Base-by-base conservation (phyloP, 23 red algal genomes). In the Gracilaria gracilis region DNA sequence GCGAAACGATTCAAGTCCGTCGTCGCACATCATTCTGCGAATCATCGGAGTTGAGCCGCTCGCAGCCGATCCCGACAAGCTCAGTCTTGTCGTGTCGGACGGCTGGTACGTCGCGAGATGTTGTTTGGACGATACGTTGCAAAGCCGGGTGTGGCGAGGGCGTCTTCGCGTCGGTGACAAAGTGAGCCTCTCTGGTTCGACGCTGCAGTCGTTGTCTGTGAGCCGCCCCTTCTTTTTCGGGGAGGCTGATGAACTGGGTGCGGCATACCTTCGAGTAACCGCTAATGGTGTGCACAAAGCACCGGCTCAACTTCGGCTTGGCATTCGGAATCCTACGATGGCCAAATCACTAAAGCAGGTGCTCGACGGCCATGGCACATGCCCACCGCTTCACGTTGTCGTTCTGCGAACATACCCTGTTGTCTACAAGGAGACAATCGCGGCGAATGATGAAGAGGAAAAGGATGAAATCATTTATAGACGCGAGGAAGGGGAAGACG, bases 71-170 rank as follows among this genome's bases (percentile, higher is more conserved):
- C 8, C 85, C 1, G 42, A 87, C 7, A 57, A 75, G 12, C 37
- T 90, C 28, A 42, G 19, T 28, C 89, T 92, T 12, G 62, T 75
- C 20, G 50, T 92, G 13, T 75, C 89, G 35, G 89, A 92, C 70
- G 89, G 89, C 19, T 92, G 89, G 89, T 84, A 92, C 54, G 49
- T 92, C 80, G 89, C 89, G 16, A 53, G 79, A 21, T 77, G 58
- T 58, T 42, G 15, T 21, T 29, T 92, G 40, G 89, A 92, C 40
- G 47, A 57, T 34, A 38, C 66, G 9, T 28, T 92, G 33, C 55
- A 76, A 62, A 49, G 50, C 21, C 79, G 64, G 19, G 79, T 92
- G 6, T 61, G 36, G 64, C 59, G 67, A n/a, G 89, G 89, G 33
- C 46, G 35, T 25, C 25, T 92, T 27, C 59, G 89, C 2, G 69